A percentile compares a stretch with the other conserved stretches of the same genome.
phyloP scores from a whole-genome alignment of 257 asterid species.

The Plantago major region DNA sequence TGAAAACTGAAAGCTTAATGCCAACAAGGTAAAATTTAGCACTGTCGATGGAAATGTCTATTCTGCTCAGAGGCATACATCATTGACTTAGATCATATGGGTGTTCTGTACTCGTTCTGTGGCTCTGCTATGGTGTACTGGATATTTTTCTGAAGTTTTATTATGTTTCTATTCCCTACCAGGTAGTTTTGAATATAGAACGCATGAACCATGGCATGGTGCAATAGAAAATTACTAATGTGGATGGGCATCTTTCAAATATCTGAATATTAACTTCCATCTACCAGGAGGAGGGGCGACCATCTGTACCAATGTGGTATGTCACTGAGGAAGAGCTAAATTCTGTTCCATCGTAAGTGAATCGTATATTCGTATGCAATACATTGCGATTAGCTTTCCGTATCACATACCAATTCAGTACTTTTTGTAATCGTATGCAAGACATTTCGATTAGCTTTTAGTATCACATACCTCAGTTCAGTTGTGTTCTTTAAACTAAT shows the following conservation, averaged over 20 bases:
- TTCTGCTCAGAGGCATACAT: too few species aligned
- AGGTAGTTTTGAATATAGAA: too few species aligned
- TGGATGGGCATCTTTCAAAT: background rate
- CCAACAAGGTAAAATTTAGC: too few species aligned
- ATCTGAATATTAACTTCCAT: conserved; percentile 3
- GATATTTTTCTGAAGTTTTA: too few species aligned
- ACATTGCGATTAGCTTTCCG: background rate
- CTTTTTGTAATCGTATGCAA: background rate
- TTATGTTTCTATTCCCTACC: background rate
- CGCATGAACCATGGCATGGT: too few species aligned
- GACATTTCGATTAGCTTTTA: background rate
- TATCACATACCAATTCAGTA: background rate
- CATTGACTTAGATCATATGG: too few species aligned
- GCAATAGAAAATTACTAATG: too few species aligned
- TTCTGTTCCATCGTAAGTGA: conserved; percentile 77
- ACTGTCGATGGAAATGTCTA: too few species aligned
- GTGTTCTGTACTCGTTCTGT: too few species aligned
- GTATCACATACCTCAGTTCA: background rate
- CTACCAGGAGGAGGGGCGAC: conserved; percentile 72
- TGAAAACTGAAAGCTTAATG: background rate
- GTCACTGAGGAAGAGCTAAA: conserved; percentile 70
- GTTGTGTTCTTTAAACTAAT: conserved; percentile 10
- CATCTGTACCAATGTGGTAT: conserved; percentile 74
- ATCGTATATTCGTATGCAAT: conserved; percentile 14
- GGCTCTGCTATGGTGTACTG: background rate